Evolutionary conservation across 352 stramenopile species (phyloP).

Genomic region (Phytophthora fragariae): DNA sequence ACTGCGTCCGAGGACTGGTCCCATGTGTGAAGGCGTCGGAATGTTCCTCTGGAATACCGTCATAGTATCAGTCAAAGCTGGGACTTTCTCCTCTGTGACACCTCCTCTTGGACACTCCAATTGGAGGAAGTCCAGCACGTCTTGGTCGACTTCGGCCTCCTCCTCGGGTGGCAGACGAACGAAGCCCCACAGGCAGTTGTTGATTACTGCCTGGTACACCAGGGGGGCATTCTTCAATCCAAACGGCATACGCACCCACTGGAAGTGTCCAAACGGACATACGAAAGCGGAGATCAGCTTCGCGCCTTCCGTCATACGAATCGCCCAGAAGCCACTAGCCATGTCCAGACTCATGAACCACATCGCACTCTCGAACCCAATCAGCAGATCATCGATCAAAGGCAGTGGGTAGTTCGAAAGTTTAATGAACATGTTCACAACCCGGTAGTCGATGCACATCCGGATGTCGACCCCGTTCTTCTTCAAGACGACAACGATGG

Average conservation of each 20-base stretch:
- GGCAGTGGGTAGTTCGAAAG: constrained; percentile 17
- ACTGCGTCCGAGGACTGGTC: constrained; percentile 6
- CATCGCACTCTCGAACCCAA: no score
- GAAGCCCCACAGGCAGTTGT: constrained; percentile 31
- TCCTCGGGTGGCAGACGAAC: constrained; percentile 2
- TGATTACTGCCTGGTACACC: constrained; percentile 22
- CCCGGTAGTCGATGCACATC: constrained; percentile 34
- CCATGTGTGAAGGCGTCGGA: not conserved
- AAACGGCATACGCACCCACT: constrained; percentile 21
- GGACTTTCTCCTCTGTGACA: not conserved
- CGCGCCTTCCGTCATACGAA: constrained; percentile 22
- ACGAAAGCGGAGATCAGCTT: constrained; percentile 31
- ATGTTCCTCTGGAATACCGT: constrained; percentile 2
- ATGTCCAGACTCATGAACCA: constrained; percentile 34
- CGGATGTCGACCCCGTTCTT: constrained; percentile 15
- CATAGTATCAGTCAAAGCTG: not conserved
- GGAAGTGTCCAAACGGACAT: constrained; percentile 33
- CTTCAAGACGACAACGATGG: constrained; percentile 9
- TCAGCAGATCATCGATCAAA: no score
- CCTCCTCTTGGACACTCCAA: no score
- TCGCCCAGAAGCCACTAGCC: constrained; percentile 29
- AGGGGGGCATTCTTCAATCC: constrained; percentile 30
- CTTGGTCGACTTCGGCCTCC: not conserved
- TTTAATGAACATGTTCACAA: constrained; percentile 24
- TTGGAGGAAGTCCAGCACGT: not conserved